These are phyloP conservation scores for Goffeauzyma gilvescens DNA, from an alignment of 768 basidiomycete genomes.

Conservation along the genomic window DNA sequence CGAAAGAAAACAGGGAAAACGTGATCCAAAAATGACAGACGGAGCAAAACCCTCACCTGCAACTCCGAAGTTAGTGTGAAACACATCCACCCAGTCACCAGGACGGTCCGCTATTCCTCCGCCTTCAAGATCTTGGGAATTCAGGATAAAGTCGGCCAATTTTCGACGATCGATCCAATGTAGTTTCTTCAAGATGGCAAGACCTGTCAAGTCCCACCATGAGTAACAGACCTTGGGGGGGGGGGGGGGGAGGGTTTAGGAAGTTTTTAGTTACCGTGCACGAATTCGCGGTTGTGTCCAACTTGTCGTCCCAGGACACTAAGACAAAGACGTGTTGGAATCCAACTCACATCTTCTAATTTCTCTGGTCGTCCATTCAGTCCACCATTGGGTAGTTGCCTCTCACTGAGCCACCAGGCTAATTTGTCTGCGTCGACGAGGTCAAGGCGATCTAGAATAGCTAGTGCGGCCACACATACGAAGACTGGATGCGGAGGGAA, in stretches of 20 bases:
- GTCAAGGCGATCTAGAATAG: constrained; percentile 69
- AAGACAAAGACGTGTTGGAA: too few relatives aligned
- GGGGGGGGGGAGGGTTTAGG: too few relatives aligned
- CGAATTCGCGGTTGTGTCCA: too few relatives aligned
- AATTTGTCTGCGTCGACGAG: constrained; percentile 56
- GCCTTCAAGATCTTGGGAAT: constrained; percentile 68
- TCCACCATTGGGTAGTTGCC: constrained; percentile 82
- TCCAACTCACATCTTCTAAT: constrained; percentile 61
- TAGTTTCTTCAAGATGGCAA: constrained; percentile 65
- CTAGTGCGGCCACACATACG: constrained; percentile 68
- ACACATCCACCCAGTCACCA: constrained; percentile 89
- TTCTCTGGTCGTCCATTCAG: constrained; percentile 96
- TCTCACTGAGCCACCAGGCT: constrained; percentile 82
- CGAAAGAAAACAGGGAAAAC: too few relatives aligned
- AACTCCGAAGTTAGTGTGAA: constrained; percentile 82
- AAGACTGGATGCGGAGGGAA: constrained; percentile 42
- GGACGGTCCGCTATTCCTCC: constrained; percentile 91
- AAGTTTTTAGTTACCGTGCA: too few relatives aligned
- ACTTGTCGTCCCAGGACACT: too few relatives aligned
- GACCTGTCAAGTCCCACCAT: constrained; percentile 80
- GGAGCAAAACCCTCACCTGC: too few relatives aligned
- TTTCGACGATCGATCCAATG: constrained; percentile 74
- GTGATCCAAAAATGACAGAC: too few relatives aligned
- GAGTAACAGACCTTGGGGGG: constrained; percentile 90
- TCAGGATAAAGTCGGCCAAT: constrained; percentile 61